phyloP scores from a whole-genome alignment of 2,329 filamentous ascomycete species.

The Ascochyta fabae region DNA sequence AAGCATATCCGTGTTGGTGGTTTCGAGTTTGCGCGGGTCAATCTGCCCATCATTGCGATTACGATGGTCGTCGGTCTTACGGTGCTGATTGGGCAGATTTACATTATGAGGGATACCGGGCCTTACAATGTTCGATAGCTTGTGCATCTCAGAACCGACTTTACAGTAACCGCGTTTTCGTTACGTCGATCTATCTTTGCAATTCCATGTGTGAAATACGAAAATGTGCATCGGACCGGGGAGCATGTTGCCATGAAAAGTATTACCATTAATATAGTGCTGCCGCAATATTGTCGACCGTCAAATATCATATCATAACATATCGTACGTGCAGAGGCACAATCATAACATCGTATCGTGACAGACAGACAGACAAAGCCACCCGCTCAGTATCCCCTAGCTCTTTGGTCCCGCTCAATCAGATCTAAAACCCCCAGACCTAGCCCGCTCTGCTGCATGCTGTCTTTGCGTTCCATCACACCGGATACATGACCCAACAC shows the following conservation, averaged over 20 bases:
- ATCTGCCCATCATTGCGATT: slow-evolving; percentile 73
- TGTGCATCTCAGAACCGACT: not conserved
- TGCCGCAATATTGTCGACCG: not conserved
- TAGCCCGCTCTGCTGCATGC: slow-evolving; percentile 9
- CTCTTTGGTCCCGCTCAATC: slow-evolving; percentile 32
- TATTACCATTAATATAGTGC: slow-evolving; percentile 15
- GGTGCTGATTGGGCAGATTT: slow-evolving; percentile 69
- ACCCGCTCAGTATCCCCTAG: slow-evolving; percentile 15
- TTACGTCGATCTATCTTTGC: no score
- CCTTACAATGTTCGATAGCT: slow-evolving; percentile 39
- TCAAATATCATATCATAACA: slow-evolving; percentile 3
- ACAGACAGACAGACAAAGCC: not conserved
- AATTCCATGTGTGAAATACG: no score
- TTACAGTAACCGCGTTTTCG: no score
- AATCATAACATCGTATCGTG: slow-evolving; percentile 8
- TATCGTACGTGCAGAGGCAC: not conserved
- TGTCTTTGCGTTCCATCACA: slow-evolving; percentile 12
- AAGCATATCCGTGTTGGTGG: slow-evolving; percentile 71
- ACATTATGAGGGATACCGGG: slow-evolving; percentile 58
- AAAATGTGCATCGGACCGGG: no score
- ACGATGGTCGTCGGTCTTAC: slow-evolving; percentile 69
- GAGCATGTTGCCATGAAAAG: not conserved
- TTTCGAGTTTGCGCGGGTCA: slow-evolving; percentile 71
- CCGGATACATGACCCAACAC: slow-evolving; percentile 8
- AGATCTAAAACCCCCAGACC: slow-evolving; percentile 24